phyloP scores from a whole-genome alignment of 2,329 filamentous ascomycete species.

The Exophiala sideris region DNA sequence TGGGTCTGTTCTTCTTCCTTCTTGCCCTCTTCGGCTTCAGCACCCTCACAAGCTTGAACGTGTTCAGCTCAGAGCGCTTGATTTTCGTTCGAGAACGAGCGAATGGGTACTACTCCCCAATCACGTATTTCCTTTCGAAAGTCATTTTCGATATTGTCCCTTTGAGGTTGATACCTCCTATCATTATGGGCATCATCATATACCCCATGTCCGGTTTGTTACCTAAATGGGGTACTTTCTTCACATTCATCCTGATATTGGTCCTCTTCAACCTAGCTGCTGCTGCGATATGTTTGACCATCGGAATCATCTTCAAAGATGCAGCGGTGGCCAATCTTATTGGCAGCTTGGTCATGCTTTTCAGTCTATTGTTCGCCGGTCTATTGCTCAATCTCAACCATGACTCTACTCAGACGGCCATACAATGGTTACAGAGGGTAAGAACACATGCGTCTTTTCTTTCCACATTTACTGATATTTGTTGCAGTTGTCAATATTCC shows the following conservation, averaged over 20 bases:
- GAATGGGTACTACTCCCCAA: slow-evolving; percentile 91
- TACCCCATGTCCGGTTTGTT: slow-evolving; percentile 97
- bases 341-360: slow-evolving; percentile 94
- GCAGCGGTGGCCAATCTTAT: slow-evolving; percentile 87
- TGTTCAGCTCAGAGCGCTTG: slow-evolving; percentile 86
- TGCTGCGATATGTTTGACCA: slow-evolving; percentile 88
- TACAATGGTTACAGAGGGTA: slow-evolving; percentile 83
- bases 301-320: slow-evolving; percentile 93
- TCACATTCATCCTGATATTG: slow-evolving; percentile 85
- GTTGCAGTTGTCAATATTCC: slow-evolving; percentile 81
- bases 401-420: slow-evolving; percentile 73
- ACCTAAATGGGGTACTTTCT: slow-evolving; percentile 75
- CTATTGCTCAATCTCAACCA: slow-evolving; percentile 77
- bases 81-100: slow-evolving; percentile 90
- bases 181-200: slow-evolving; percentile 91
- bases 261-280: slow-evolving; percentile 96
- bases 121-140: slow-evolving; percentile 93
- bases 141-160: slow-evolving; percentile 98
- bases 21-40: slow-evolving; percentile 95
- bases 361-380: slow-evolving; percentile 90
- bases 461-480: slow-evolving; percentile 28
- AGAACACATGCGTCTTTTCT: not conserved
- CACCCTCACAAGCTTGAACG: slow-evolving; percentile 86
- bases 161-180: slow-evolving; percentile 86
- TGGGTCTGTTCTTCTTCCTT: slow-evolving; percentile 97